A percentile compares a stretch with the other conserved stretches of the same genome.
These are phyloP conservation scores for Xerocomellus intermedius DNA, from an alignment of 768 basidiomycete genomes.

Conservation along the genomic window DNA sequence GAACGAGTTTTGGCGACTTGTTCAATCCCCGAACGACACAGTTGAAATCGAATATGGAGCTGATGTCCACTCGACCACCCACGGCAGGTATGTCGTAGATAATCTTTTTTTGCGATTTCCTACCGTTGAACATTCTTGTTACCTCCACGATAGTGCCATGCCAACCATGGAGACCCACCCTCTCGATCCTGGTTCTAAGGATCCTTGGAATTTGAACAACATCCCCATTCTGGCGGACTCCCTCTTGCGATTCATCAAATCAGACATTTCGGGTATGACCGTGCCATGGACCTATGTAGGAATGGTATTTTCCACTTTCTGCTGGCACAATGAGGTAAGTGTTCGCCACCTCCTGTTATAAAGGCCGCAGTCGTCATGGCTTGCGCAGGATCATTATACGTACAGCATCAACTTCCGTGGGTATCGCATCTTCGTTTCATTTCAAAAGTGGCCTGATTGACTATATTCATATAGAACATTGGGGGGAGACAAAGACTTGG, in stretches of 20 bases:
- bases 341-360: slow-evolving; percentile 15
- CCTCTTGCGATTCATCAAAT: slow-evolving; percentile 94
- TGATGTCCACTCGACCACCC: slow-evolving; percentile 95
- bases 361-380: slow-evolving; percentile 23
- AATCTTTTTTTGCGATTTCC: slow-evolving; percentile 17
- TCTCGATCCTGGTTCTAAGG: slow-evolving; percentile 77
- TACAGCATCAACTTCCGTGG: slow-evolving; percentile 93
- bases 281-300: slow-evolving; percentile 99
- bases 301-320: slow-evolving; percentile 98
- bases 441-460: slow-evolving; percentile 25
- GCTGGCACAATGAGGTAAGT: slow-evolving; percentile 96
- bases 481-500: slow-evolving; percentile 99
- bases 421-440: slow-evolving; percentile 31
- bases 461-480: slow-evolving; percentile 69
- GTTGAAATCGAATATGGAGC: slow-evolving; percentile 99
- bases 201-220: slow-evolving; percentile 98
- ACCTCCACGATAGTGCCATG: slow-evolving; percentile 65
- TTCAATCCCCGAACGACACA: slow-evolving; percentile 84
- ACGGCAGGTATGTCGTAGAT: slow-evolving; percentile 75
- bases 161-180: slow-evolving; percentile 95
- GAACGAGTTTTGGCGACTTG: slow-evolving; percentile 94
- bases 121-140: slow-evolving; percentile 27
- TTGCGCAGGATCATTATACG: slow-evolving; percentile 87
- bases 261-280: slow-evolving; percentile 99
- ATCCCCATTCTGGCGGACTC: slow-evolving; percentile 92